phyloP scores from a whole-genome alignment of 2,329 filamentous ascomycete genomes.

The Fusarium sp. region DNA sequence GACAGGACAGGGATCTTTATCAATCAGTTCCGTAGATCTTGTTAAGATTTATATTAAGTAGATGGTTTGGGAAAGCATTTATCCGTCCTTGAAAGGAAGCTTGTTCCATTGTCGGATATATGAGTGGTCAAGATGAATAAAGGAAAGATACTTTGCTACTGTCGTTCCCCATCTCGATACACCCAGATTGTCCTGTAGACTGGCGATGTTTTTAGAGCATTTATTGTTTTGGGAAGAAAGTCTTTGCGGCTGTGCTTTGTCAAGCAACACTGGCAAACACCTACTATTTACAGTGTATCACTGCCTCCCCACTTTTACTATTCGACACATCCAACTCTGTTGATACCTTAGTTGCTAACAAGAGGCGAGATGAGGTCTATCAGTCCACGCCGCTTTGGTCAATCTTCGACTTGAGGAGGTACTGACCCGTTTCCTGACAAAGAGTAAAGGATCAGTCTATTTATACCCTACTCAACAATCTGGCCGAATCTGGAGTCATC shows the following conservation, averaged over 20 bases:
- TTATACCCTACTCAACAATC: too few species aligned
- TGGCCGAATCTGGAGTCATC: too few species aligned
- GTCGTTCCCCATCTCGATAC: not conserved
- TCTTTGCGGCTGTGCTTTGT: not conserved
- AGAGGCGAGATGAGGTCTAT: not conserved
- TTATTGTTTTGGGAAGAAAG: not conserved
- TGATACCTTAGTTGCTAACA: not conserved
- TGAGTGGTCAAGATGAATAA: not conserved
- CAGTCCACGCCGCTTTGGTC: not conserved
- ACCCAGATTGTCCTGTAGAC: not conserved
- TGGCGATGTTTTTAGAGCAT: not conserved
- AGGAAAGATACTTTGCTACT: not conserved
- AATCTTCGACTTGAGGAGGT: too few species aligned
- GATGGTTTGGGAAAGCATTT: not conserved
- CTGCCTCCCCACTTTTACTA: not conserved
- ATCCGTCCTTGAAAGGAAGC: not conserved
- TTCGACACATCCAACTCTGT: not conserved
- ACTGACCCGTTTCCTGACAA: too few species aligned
- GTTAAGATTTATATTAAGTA: conserved; percentile 1
- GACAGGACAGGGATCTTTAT: conserved; percentile 35
- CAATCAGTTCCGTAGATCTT: conserved; percentile 22
- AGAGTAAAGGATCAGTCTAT: too few species aligned
- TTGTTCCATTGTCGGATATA: not conserved
- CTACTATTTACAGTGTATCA: not conserved
- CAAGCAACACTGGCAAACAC: not conserved